Evolutionary conservation across 2,329 filamentous ascomycete genomes (phyloP), one percentile per base, ranked within the genome.

Genomic region (Trematosphaeria pertusa): DNA sequence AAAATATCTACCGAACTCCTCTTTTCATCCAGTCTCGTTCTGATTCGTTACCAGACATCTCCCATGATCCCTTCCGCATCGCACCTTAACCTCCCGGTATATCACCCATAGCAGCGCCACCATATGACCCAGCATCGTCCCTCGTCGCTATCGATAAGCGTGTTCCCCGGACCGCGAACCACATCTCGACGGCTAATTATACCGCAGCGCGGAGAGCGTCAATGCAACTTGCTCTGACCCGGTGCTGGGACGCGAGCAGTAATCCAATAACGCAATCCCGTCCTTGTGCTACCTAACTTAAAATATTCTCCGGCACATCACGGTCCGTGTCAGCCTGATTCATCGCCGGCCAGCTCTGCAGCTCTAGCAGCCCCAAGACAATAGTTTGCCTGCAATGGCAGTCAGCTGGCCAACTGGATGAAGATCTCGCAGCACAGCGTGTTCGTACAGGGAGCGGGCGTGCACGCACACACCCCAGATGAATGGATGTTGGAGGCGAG

Each of bases 31-130:
- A 33, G 10, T 34, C 28, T 4, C 4, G 17, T 17, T 34, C 31
- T 39, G 49, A 50, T 52, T 52, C 49, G 52, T 31, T 53, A 53
- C 53, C 44, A 35, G 24, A 43, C 17, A 35, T 12, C 10, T 12
- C 24, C 31, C 32, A 34, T 31, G 33, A 40, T 38, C 35, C 40
- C 47, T 52, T 37, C 18, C 15, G 28, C 31, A 43, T 21, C 19
- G 36, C 33, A 46, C 34, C 28, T 55, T 43, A 48, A 45, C 36
- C 44, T 37, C 18, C 45, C 40, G 39, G 37, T 49, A 55, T 58
- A 53, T 55, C 19, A 37, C 17, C 37, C 31, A 50, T 52, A 43
- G 22, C 35, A 36, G 17, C 34, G 14, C 44, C 40, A 34, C 31
- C 26, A 46, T 46, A 47, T 41, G 17, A 35, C 17, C 37, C 39